A percentile compares a stretch with the other conserved stretches of the same genome.
Evolutionary conservation across 345 rosid species (phyloP).

Genomic region (Gossypium thurberi): DNA sequence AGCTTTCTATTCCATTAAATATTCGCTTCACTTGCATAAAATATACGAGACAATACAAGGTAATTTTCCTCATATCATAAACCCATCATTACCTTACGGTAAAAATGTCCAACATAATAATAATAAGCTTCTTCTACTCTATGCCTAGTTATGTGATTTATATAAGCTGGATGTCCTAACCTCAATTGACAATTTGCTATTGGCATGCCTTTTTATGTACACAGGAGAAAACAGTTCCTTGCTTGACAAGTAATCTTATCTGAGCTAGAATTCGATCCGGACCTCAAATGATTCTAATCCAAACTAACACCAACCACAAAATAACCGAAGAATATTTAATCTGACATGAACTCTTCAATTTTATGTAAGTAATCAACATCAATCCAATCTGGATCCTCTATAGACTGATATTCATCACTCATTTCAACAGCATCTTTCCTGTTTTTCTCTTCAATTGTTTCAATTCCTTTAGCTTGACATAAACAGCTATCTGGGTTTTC

Average conservation of each 20-base stretch:
- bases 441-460: not conserved
- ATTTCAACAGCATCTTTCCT: slow-evolving; percentile 1
- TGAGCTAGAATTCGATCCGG: not conserved
- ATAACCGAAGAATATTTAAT: slow-evolving; percentile 18
- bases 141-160: not conserved
- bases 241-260: too few species aligned
- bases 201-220: not conserved
- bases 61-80: not conserved
- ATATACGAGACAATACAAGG: not conserved
- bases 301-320: not conserved
- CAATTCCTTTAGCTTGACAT: slow-evolving; percentile 31
- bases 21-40: not conserved
- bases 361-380: slow-evolving; percentile 40
- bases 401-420: slow-evolving; percentile 23
- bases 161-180: not conserved
- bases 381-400: slow-evolving; percentile 39
- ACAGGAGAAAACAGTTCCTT: too few species aligned
- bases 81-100: slow-evolving; percentile 15
- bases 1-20: not conserved
- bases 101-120: not conserved
- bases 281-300: not conserved
- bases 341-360: slow-evolving; percentile 34
- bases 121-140: not conserved
- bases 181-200: not conserved
- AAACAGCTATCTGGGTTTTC: slow-evolving; percentile 85